phyloP scores from a whole-genome alignment of 116 monocot species.

The Trichopus zeylanicus region DNA sequence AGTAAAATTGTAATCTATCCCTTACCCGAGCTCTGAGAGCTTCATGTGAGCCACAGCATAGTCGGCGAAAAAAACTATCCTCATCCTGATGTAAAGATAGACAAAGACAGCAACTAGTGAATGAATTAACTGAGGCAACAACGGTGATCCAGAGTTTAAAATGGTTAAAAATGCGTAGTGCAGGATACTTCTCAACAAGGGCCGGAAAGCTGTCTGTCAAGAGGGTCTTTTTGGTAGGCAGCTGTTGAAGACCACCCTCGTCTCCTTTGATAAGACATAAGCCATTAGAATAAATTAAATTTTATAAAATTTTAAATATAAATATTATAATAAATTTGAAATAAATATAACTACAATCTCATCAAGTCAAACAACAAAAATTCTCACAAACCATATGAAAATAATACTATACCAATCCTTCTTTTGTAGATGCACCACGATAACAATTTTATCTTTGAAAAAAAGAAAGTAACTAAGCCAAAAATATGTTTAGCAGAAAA shows the following conservation, averaged over 20 bases:
- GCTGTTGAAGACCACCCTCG: conserved; percentile 13
- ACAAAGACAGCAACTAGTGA: background rate
- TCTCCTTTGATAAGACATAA: conserved; percentile 11
- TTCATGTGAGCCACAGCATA: conserved; percentile 81
- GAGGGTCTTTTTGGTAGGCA: conserved; percentile 31
- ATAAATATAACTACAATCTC: too few species aligned
- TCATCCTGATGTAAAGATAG: conserved; percentile 42
- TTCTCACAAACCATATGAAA: too few species aligned
- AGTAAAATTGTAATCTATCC: background rate
- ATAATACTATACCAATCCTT: too few species aligned
- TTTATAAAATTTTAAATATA: too few species aligned
- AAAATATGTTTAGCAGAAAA: too few species aligned
- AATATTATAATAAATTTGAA: too few species aligned
- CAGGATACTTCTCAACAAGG: conserved; percentile 89
- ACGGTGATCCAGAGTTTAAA: conserved; percentile 3
- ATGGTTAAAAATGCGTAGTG: conserved; percentile 21
- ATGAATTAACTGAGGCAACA: background rate
- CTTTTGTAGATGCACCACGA: too few species aligned
- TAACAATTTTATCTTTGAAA: too few species aligned
- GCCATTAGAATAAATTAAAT: too few species aligned
- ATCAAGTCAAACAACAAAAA: too few species aligned
- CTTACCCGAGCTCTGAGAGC: conserved; percentile 93
- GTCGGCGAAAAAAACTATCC: conserved; percentile 90
- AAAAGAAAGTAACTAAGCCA: too few species aligned
- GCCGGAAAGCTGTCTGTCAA: conserved; percentile 72